A percentile compares a stretch with the other conserved stretches of the same genome.
Conservation (phyloP, 768 basidiomycete genomes). For the Pleurotus salmoneostramineus region DNA sequence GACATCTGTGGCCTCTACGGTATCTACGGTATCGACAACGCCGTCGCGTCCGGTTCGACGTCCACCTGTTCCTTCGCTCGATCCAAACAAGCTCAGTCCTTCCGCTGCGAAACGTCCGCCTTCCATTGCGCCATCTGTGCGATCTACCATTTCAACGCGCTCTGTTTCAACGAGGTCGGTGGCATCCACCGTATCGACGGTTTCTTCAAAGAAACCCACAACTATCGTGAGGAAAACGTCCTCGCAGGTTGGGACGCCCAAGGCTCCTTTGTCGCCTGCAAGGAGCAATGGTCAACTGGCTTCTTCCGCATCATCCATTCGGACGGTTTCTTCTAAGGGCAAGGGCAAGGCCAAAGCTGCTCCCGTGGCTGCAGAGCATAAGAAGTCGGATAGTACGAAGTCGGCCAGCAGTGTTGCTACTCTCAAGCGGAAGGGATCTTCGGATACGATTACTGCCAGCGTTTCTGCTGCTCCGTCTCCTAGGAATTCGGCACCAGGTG, state of each 20-base stretch:
- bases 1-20: slow-evolving; percentile 8
- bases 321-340: slow-evolving; percentile 3
- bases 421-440: slow-evolving; percentile 36
- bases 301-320: slow-evolving; percentile 11
- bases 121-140: slow-evolving; percentile 16
- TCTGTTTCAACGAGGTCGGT: slow-evolving; percentile 19
- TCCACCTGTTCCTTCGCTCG: slow-evolving; percentile 26
- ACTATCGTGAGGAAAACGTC: slow-evolving; percentile 13
- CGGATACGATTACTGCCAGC: slow-evolving; percentile 38
- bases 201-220: slow-evolving; percentile 20
- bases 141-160: background rate
- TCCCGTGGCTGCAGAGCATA: slow-evolving; percentile 27
- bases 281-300: slow-evolving; percentile 3
- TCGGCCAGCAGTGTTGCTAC: slow-evolving; percentile 40
- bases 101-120: slow-evolving; percentile 16
- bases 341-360: slow-evolving; percentile 18
- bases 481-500: slow-evolving; percentile 13
- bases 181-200: slow-evolving; percentile 23
- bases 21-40: slow-evolving; percentile 9
- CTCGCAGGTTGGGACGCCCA: slow-evolving; percentile 11
- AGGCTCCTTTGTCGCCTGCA: slow-evolving; percentile 10
- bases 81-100: slow-evolving; percentile 26
- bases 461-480: background rate
- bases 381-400: slow-evolving; percentile 39
- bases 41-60: slow-evolving; percentile 14